Base-by-base conservation (phyloP, 225 moss, liverwort and hornwort genomes). In the Bryum argenteum region DNA sequence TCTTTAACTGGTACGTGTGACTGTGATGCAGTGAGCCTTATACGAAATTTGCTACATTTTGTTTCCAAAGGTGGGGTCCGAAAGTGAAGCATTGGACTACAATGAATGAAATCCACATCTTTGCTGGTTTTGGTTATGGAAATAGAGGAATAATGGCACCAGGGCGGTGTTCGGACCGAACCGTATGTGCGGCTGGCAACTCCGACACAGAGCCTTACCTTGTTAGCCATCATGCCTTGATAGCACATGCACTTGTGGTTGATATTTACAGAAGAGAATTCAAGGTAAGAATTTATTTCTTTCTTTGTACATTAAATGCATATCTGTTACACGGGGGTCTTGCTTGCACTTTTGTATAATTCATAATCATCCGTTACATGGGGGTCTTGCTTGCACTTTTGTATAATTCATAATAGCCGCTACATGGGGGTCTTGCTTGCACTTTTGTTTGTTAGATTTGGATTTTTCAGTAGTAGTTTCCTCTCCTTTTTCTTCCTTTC, bases 21-120 rank as follows among this genome's bases (percentile, higher is more conserved):
- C 5, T 33, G 78, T 1, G 78, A 75, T 1, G 3, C 75, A 0
- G 78, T 75, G 8, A 58, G 63, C 4, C 43, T 33, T 33, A 33
- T 33, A 6, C 33, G 7, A 33, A 16, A 0, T 82, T 61, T 0
- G 58, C 82, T 0, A 9, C 67, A 0, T 82, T 82, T 21, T 82
- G 82, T 44, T 82, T 82, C 2, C 12, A 82, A 1, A 75, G 71
- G 6, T 82, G 82, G 82, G 82, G 78, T 3, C 3, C 43, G 0
- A 82, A 73, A 37, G 91, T 96, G 50, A 89, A 93, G 77, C 39
- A 86, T 64, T 96, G 93, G 91, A 85, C 90, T 43, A 96, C 96
- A 3, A 87, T 93, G 72, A 96, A 96, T 65, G 93, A 96, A 67
- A 93, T 93, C 6, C 56, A 82, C 3, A 75, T 61, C 67, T 82